Evolutionary conservation across 768 basidiomycete species (phyloP).

Genomic region (Boletales sp.): DNA sequence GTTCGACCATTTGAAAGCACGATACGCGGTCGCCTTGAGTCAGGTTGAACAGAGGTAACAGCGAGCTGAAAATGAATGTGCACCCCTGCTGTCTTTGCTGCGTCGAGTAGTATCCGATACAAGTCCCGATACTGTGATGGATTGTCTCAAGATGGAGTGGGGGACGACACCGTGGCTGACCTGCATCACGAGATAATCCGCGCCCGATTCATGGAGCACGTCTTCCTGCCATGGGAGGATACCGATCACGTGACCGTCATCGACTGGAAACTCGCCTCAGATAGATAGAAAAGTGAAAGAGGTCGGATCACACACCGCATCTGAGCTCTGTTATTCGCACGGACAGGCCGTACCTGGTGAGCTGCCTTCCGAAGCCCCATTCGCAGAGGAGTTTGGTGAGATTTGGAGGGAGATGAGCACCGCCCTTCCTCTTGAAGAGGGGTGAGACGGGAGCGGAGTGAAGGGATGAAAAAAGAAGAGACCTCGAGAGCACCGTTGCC

Average conservation of each 20-base stretch:
- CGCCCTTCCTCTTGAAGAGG: conserved; percentile 33
- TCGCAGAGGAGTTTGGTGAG: conserved; percentile 53
- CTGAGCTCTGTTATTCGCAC: conserved; percentile 24
- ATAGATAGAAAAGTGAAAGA: neutral
- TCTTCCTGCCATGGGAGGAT: conserved; percentile 46
- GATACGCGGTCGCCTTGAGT: conserved; percentile 28
- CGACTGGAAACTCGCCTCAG: neutral
- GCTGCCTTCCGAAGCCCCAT: conserved; percentile 51
- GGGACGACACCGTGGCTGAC: conserved; percentile 26
- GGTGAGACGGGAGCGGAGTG: neutral
- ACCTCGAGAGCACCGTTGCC: conserved; percentile 42
- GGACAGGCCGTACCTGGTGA: conserved; percentile 34
- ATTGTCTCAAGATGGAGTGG: neutral
- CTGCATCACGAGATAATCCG: conserved; percentile 51
- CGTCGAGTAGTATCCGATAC: conserved; percentile 44
- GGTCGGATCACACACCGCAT: conserved; percentile 13
- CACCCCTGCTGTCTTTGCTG: conserved; percentile 48
- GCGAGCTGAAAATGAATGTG: conserved; percentile 44
- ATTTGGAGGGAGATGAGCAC: conserved; percentile 54
- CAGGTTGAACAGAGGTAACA: conserved; percentile 33
- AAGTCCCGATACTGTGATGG: conserved; percentile 50
- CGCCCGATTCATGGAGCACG: conserved; percentile 49
- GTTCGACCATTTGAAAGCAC: conserved; percentile 42
- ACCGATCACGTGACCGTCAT: conserved; percentile 44
- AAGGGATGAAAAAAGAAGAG: conserved; percentile 1